Evolutionary conservation across 257 asterid species (phyloP).

Genomic region (Orobanche coerulescens): DNA sequence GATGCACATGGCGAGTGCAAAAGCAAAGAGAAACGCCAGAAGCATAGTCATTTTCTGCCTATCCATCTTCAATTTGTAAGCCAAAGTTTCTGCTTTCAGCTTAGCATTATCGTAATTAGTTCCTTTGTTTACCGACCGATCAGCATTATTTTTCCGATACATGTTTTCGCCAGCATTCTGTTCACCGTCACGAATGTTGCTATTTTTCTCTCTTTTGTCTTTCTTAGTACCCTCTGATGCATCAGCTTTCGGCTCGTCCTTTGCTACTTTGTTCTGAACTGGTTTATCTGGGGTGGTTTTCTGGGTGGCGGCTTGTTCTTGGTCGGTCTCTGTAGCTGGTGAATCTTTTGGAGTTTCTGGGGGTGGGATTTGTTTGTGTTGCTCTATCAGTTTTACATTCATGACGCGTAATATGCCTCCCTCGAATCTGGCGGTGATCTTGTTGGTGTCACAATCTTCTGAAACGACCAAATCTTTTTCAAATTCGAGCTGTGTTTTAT

Average conservation of each 20-base stretch:
- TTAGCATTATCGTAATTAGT: background rate
- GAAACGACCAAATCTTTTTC: conserved; percentile 46
- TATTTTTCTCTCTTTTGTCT: background rate
- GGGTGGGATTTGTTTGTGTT: conserved; percentile 18
- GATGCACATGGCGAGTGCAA: conserved; percentile 39
- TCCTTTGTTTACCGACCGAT: conserved; percentile 8
- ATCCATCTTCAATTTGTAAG: conserved; percentile 37
- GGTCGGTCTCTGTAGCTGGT: conserved; percentile 13
- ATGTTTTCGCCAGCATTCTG: background rate
- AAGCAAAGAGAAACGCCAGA: conserved; percentile 31
- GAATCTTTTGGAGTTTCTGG: conserved; percentile 9
- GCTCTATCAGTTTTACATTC: conserved; percentile 41
- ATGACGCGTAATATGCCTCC: conserved; percentile 37
- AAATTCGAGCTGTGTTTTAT: conserved; percentile 33
- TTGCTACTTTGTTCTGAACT: conserved; percentile 8
- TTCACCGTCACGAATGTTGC: conserved; percentile 4
- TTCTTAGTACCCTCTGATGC: background rate
- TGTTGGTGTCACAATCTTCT: conserved; percentile 34
- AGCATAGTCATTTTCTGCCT: conserved; percentile 29
- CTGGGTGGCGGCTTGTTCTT: background rate
- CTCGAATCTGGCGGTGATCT: conserved; percentile 57
- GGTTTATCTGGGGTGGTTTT: conserved; percentile 13
- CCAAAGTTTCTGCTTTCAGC: conserved; percentile 23
- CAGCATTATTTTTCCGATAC: background rate
- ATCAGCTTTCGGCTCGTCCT: conserved; percentile 12